Evolutionary conservation across 305 asterid species (phyloP).

Genomic region (Fraxinus baroniana): DNA sequence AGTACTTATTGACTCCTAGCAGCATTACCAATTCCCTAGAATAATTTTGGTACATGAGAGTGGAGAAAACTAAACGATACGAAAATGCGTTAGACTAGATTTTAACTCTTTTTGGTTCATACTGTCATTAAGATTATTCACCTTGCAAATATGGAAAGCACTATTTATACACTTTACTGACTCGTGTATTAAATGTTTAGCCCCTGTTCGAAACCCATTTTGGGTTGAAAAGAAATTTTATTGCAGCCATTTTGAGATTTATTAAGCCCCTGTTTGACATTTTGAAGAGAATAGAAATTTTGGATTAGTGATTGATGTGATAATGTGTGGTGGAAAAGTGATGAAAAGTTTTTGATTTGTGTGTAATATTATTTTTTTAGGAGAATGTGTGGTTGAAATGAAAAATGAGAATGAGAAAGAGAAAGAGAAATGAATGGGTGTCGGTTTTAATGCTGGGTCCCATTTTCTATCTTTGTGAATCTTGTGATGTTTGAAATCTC

Average conservation of each 20-base stretch:
- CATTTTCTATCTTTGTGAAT: background rate
- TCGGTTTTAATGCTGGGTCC: background rate
- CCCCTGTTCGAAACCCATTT: too few species aligned
- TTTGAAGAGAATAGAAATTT: too few species aligned
- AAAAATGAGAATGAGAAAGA: too few species aligned
- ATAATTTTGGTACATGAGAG: too few species aligned
- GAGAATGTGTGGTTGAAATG: too few species aligned
- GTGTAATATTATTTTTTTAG: too few species aligned
- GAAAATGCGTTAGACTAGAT: background rate
- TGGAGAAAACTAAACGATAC: too few species aligned
- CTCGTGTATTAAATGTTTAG: background rate
- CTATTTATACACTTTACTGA: background rate
- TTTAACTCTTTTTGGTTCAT: background rate
- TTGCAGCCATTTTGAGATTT: background rate
- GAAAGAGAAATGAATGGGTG: too few species aligned
- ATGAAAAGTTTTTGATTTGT: too few species aligned
- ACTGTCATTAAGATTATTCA: background rate
- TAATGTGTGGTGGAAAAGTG: too few species aligned
- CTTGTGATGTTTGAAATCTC: background rate
- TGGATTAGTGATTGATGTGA: too few species aligned
- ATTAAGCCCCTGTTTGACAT: background rate
- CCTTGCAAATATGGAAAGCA: background rate
- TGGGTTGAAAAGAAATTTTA: too few species aligned
- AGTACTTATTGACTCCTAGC: background rate
- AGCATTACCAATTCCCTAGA: background rate